Percentiles rank a stretch among this genome's conserved stretches.
Conservation (phyloP, 768 basidiomycete genomes). For the Panellus pusillus region DNA sequence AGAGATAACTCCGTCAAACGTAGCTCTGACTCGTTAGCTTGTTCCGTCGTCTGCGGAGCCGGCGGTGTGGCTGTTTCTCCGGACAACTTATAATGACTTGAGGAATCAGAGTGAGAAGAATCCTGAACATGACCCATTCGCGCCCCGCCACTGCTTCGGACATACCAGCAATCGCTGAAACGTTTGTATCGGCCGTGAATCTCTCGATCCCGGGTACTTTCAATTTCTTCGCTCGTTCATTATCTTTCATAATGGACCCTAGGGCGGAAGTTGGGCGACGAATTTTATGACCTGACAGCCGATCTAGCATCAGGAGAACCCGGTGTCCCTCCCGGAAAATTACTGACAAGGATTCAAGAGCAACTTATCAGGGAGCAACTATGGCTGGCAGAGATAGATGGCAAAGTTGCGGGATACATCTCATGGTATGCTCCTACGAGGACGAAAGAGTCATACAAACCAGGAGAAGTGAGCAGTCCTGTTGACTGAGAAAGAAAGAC, state of each 20-base stretch:
- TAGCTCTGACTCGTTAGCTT: too few relatives aligned
- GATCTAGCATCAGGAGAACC: slow-evolving; percentile 10
- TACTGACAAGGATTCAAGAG: slow-evolving; percentile 3
- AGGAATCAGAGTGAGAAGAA: too few relatives aligned
- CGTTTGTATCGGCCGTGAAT: slow-evolving; percentile 1
- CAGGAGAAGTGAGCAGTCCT: slow-evolving; percentile 5
- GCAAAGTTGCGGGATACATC: slow-evolving; percentile 5
- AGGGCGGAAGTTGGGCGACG: slow-evolving; percentile 10
- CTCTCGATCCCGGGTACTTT: slow-evolving; percentile 2
- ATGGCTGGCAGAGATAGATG: slow-evolving; percentile 11
- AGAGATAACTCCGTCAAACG: not conserved
- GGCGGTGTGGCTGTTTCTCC: too few relatives aligned
- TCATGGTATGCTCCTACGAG: slow-evolving; percentile 6
- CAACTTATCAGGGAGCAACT: slow-evolving; percentile 4
- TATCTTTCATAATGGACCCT: not conserved
- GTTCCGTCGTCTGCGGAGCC: too few relatives aligned
- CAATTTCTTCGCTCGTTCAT: too few relatives aligned
- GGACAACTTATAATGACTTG: too few relatives aligned
- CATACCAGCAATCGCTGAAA: slow-evolving; percentile 8
- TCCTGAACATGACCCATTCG: slow-evolving; percentile 17
- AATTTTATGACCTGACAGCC: slow-evolving; percentile 4
- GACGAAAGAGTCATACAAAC: not conserved
- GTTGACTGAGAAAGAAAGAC: not conserved
- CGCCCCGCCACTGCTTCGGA: slow-evolving; percentile 5
- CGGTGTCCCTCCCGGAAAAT: slow-evolving; percentile 1